phyloP scores from a whole-genome alignment of 163 green algal species.

The Volvox carteri region DNA sequence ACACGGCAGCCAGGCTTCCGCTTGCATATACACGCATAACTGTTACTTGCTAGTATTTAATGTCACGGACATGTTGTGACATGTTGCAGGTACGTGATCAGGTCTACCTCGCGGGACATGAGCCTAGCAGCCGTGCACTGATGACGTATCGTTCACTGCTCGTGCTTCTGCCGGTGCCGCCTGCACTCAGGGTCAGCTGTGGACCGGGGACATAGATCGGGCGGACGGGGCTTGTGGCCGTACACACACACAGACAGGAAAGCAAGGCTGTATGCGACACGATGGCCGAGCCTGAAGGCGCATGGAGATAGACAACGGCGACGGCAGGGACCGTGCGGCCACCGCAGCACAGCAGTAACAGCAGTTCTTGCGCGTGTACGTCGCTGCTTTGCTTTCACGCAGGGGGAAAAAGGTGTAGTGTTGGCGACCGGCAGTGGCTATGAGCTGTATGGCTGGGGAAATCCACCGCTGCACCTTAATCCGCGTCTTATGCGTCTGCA shows the following conservation, averaged over 20 bases:
- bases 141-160: background rate
- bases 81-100: background rate
- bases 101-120: too few species aligned
- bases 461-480: too few species aligned
- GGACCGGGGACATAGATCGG: slow-evolving; percentile 24
- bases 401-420: too few species aligned
- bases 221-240: background rate
- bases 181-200: slow-evolving; percentile 7
- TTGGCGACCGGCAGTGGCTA: too few species aligned
- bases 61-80: background rate
- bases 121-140: background rate
- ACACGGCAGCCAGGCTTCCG: background rate
- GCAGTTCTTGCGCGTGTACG: too few species aligned
- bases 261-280: background rate
- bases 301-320: background rate
- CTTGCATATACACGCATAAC: background rate
- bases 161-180: too few species aligned
- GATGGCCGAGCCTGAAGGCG: background rate
- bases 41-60: background rate
- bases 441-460: too few species aligned
- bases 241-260: background rate
- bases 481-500: too few species aligned
- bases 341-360: too few species aligned
- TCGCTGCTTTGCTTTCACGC: too few species aligned
- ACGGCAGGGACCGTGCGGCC: too few species aligned